Base-by-base conservation (phyloP, 495 filamentous ascomycete genomes). In the Cudoniella acicularis region DNA sequence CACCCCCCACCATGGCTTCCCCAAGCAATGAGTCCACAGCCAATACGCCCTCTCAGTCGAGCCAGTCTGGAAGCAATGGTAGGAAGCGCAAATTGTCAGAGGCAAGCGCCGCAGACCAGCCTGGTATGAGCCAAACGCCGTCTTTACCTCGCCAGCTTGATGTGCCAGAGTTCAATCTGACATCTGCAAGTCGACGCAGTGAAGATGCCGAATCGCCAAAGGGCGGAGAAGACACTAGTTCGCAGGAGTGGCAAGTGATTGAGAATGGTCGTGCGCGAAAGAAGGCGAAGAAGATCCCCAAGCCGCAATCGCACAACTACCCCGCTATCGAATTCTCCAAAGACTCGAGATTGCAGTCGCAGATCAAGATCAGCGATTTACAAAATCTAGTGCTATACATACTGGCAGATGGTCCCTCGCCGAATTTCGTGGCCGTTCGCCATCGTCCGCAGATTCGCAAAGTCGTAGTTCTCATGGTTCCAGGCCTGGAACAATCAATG, bases 401-500 rank as follows among this genome's bases (percentile, higher is more conserved):
- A 56, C 84, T 96, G 56, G 90, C 91, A 43, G 91, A 97, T 70
- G 94, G 88, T 0, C 59, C 73, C 0, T 83, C 87, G 4, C 94
- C 95, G 3, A 88, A 94, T 72, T 98, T 92, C 88, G 83, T 96
- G 17, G 83, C 89, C 20, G 79, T 96, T 48, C 81, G 83, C 63
- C 82, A 96, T 67, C 87, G 90, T 52, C 79, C 79, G 0, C 77
- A 86, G 63, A 86, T 98, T 52, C 78, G 84, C 36, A 95, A 92
- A 70, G 86, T 91, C 20, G 94, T 96, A 16, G 83, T 92, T n/a
- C 73, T 98, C 57, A 93, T 98, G 88, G 88, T 96, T 6, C 95
- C 94, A 0, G 94, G 93, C 10, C 71, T 98, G 13, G 92, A 96
- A 70, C 82, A 87, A 63, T 88, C 84, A 26, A 93, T 96, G 90